Evolutionary conservation across 2,329 filamentous ascomycete species (phyloP), one percentile per base, ranked within the genome.

Genomic region (Phialocephala sp.): DNA sequence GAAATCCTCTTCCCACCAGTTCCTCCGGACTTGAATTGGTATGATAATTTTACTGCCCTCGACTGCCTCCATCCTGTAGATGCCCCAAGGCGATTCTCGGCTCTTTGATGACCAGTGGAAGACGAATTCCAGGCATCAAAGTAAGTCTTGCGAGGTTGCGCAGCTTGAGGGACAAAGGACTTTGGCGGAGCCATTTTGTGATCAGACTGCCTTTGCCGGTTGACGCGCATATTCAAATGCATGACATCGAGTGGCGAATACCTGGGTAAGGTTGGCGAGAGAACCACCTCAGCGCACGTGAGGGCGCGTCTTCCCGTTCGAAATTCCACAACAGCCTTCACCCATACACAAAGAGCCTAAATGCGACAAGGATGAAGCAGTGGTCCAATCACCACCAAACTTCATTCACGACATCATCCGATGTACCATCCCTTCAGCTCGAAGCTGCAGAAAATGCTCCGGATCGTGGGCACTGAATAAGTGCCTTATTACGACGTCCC

Each of bases 101-200:
- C 87, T 47, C 88, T 85, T 78, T 97, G 93, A 76, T 97, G 92
- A 55, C 92, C 92, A 0, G 90, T 89, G 6, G 89, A 88, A 14
- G 88, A 87, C 15, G 88, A 89, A 78, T 93, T 93, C 88, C 88
- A 91, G 5, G 87, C 83, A 76, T 91, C 89, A 72, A 90, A 91
- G 66, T 75, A 74, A 41, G 79, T 78, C 32, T 78, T 77, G 73
- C 73, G 76, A 24, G 84, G 82, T 55, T 74, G 63, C 8, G 74
- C 73, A 36, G 72, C 70, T 11, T 63, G n/a, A n/a, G 68, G 67
- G 15, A 72, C 56, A 39, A 62, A 52, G 2, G 67, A 50, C 62
- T 75, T 73, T 55, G 69, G 66, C 18, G 68, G 65, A 35, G 68
- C 60, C 72, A 75, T 75, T 18, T 27, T 61, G 55, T 32, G 27